Evolutionary conservation across 495 filamentous ascomycete genomes (phyloP).

Genomic region (Penicillium psychrofluorescens): DNA sequence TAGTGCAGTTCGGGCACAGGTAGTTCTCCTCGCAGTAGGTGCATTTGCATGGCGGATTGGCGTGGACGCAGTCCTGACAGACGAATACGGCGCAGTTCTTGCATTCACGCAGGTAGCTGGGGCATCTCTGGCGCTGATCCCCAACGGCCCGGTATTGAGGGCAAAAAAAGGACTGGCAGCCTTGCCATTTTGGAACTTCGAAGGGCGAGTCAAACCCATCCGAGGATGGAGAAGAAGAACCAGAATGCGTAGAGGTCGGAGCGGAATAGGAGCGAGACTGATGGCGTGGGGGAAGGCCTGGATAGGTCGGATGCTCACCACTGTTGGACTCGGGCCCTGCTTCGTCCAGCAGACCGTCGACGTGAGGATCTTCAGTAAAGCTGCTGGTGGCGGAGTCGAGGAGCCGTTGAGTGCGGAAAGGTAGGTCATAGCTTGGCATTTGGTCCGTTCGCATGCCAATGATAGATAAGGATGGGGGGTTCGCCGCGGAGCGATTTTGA

Average conservation of each 20-base stretch:
- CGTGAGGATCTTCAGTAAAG: constrained; percentile 29
- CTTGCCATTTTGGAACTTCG: constrained; percentile 42
- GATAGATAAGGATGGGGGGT: background rate
- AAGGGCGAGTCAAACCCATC: constrained; percentile 32
- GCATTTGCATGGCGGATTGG: constrained; percentile 45
- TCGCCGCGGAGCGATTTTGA: constrained; percentile 19
- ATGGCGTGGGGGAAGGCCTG: constrained; percentile 9
- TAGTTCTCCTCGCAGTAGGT: constrained; percentile 47
- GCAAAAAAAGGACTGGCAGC: constrained; percentile 53
- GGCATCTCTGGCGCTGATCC: constrained; percentile 44
- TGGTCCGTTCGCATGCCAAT: background rate
- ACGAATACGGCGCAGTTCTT: constrained; percentile 47
- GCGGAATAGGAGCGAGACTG: constrained; percentile 24
- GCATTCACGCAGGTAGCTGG: constrained; percentile 44
- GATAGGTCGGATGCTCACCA: constrained; percentile 7
- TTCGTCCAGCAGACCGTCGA: constrained; percentile 17
- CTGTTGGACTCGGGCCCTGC: constrained; percentile 10
- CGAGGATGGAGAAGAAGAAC: constrained; percentile 32
- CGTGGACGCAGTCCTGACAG: constrained; percentile 45
- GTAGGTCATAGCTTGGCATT: constrained; percentile 17
- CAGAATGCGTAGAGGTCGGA: constrained; percentile 35
- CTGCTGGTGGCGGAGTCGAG: constrained; percentile 35
- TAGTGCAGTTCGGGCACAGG: constrained; percentile 46
- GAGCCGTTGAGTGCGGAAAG: constrained; percentile 24
- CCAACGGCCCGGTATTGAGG: constrained; percentile 41